Percentiles rank a stretch among this genome's conserved stretches.
Conservation (phyloP, 2,329 filamentous ascomycete genomes). For the Ophiosphaerella korrae region DNA sequence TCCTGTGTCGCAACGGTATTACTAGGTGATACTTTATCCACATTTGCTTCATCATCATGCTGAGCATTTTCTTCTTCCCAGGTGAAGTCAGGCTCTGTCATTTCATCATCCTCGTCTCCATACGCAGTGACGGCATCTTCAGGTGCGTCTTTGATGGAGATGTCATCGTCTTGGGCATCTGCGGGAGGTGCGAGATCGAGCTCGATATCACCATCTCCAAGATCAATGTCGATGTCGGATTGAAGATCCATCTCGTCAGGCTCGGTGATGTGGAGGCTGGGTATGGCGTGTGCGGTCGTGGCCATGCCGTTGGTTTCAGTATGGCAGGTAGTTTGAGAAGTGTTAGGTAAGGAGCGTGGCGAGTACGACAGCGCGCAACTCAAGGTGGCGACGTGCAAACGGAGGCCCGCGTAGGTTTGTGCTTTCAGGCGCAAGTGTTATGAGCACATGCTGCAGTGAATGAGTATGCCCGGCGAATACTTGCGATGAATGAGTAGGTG, state of each 20-base stretch:
- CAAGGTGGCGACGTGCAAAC: conserved; percentile 1
- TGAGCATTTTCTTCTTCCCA: conserved; percentile 31
- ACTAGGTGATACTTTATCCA: conserved; percentile 2
- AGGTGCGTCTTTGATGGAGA: conserved; percentile 60
- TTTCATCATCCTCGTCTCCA: conserved; percentile 42
- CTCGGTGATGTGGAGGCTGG: conserved; percentile 39
- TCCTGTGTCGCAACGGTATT: conserved; percentile 1
- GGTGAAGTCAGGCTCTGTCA: conserved; percentile 42
- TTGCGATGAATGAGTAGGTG: neutral
- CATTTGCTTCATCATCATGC: conserved; percentile 12
- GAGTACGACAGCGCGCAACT: conserved; percentile 23
- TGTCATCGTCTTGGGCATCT: conserved; percentile 52
- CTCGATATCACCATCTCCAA: conserved; percentile 64
- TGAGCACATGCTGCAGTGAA: conserved; percentile 10
- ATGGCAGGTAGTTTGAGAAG: neutral
- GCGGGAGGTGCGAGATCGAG: conserved; percentile 48
- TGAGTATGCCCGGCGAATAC: neutral
- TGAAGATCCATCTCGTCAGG: conserved; percentile 62
- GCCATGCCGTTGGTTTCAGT: conserved; percentile 21
- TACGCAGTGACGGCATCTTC: conserved; percentile 28
- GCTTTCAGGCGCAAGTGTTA: conserved; percentile 2
- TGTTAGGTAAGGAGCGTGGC: neutral
- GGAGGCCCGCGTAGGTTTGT: neutral
- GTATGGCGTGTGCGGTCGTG: conserved; percentile 24
- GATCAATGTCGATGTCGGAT: conserved; percentile 51